phyloP scores from a whole-genome alignment of 805 yeast genomes.

The Kodamaea neixiangensis region DNA sequence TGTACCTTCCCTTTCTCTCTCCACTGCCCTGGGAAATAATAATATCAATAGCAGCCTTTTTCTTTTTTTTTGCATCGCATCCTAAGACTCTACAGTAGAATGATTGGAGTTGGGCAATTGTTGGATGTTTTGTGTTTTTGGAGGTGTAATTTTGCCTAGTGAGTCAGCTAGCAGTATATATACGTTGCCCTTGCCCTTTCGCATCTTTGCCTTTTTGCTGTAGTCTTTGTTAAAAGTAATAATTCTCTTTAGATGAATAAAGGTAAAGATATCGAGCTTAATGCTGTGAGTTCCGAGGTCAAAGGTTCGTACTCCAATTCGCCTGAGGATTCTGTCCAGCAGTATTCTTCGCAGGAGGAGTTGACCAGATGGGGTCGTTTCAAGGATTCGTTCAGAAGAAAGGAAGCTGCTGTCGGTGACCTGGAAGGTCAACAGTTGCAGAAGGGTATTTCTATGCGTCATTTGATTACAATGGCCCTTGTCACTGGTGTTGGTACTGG shows the following conservation, averaged over 20 bases:
- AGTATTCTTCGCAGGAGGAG: slow-evolving; percentile 11
- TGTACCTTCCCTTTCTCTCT: slow-evolving; percentile 1
- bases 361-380: slow-evolving; percentile 27
- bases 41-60: not conserved
- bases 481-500: slow-evolving; percentile 47
- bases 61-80: slow-evolving; percentile 3
- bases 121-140: not conserved
- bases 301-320: slow-evolving; percentile 12
- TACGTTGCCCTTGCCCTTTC: not conserved
- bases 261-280: slow-evolving; percentile 18
- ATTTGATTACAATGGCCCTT: slow-evolving; percentile 37
- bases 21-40: not conserved
- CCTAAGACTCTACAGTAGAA: not conserved
- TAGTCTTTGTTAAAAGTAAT: not conserved
- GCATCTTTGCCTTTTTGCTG: not conserved
- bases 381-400: slow-evolving; percentile 29
- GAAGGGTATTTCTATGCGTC: slow-evolving; percentile 42
- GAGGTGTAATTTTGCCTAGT: not conserved
- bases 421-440: slow-evolving; percentile 24
- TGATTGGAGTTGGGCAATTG: not conserved
- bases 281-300: slow-evolving; percentile 19
- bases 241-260: not conserved
- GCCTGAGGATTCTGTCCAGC: slow-evolving; percentile 18
- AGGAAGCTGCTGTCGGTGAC: slow-evolving; percentile 14
- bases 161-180: not conserved